A percentile compares a stretch with the other conserved stretches of the same genome.
Conservation (phyloP, 805 yeast genomes). For the Candida cerambycidarum region DNA sequence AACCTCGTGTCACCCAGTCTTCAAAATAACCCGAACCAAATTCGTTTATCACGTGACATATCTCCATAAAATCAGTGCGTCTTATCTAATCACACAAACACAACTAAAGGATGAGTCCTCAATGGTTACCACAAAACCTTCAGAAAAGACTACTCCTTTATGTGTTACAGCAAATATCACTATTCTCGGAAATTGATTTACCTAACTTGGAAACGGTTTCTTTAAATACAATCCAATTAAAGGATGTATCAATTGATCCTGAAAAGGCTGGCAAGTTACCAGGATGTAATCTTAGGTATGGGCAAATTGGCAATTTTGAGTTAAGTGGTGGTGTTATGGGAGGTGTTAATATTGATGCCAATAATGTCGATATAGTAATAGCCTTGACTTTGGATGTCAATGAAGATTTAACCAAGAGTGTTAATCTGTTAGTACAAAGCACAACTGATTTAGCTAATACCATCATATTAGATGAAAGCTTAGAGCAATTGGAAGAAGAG, state of each 20-base stretch:
- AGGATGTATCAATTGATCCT: conserved; percentile 69
- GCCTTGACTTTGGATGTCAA: conserved; percentile 35
- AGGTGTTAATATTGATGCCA: conserved; percentile 64
- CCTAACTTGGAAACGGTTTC: conserved; percentile 78
- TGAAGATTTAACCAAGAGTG: conserved; percentile 23
- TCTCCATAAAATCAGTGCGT: too few species aligned
- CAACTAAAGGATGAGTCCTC: conserved; percentile 15
- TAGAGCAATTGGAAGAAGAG: conserved; percentile 8
- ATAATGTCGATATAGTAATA: conserved; percentile 48
- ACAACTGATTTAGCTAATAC: conserved; percentile 72
- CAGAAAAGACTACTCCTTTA: conserved; percentile 80
- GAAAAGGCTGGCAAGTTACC: conserved; percentile 66
- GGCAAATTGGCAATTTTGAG: conserved; percentile 54
- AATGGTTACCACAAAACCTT: conserved; percentile 43
- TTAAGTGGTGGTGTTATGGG: conserved; percentile 63
- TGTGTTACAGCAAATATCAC: conserved; percentile 74
- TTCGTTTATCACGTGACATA: too few species aligned
- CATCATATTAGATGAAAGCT: conserved; percentile 33
- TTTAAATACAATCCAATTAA: conserved; percentile 49
- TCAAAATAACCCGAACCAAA: too few species aligned
- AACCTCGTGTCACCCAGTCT: too few species aligned
- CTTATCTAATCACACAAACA: conserved; percentile 8
- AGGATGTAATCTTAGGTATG: conserved; percentile 61
- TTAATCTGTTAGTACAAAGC: conserved; percentile 64
- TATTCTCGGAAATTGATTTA: conserved; percentile 79